A percentile compares a stretch with the other conserved stretches of the same genome.
Evolutionary conservation across 768 basidiomycete species (phyloP).

Genomic region (Boletus reticulatus): DNA sequence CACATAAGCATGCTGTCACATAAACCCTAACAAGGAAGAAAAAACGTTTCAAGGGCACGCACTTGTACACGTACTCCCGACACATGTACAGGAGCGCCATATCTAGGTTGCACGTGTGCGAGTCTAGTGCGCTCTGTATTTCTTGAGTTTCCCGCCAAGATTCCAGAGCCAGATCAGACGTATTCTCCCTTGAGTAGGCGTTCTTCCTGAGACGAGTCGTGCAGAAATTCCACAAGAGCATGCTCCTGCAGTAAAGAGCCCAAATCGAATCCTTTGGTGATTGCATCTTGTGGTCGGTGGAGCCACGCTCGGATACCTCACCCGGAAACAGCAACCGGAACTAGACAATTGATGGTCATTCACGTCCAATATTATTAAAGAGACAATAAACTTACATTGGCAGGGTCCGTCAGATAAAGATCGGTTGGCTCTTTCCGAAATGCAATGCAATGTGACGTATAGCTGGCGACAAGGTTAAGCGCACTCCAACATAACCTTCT

Average conservation of each 20-base stretch:
- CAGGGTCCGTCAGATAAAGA: constrained; percentile 60
- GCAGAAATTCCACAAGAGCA: constrained; percentile 79
- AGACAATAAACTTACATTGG: constrained; percentile 50
- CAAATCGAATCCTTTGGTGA: constrained; percentile 77
- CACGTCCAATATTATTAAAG: constrained; percentile 1
- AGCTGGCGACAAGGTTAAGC: constrained; percentile 63
- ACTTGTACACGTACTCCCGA: constrained; percentile 76
- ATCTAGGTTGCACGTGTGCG: constrained; percentile 71
- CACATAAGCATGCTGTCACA: constrained; percentile 13
- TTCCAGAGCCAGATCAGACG: constrained; percentile 56
- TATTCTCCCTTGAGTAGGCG: constrained; percentile 45
- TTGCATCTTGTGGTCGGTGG: constrained; percentile 40
- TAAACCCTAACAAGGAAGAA: constrained; percentile 5
- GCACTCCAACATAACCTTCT: constrained; percentile 78
- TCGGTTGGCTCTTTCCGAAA: constrained; percentile 56
- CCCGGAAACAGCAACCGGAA: constrained; percentile 68
- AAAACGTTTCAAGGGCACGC: constrained; percentile 27
- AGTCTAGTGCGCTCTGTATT: constrained; percentile 64
- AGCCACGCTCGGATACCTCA: constrained; percentile 55
- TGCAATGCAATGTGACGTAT: constrained; percentile 66
- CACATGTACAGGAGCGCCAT: constrained; percentile 63
- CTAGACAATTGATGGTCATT: constrained; percentile 12
- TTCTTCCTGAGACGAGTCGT: constrained; percentile 47
- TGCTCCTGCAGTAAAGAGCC: constrained; percentile 79
- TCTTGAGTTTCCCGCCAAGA: constrained; percentile 65